Evolutionary conservation across 2,329 filamentous ascomycete species (phyloP).

Genomic region (Aspergillus awamori): DNA sequence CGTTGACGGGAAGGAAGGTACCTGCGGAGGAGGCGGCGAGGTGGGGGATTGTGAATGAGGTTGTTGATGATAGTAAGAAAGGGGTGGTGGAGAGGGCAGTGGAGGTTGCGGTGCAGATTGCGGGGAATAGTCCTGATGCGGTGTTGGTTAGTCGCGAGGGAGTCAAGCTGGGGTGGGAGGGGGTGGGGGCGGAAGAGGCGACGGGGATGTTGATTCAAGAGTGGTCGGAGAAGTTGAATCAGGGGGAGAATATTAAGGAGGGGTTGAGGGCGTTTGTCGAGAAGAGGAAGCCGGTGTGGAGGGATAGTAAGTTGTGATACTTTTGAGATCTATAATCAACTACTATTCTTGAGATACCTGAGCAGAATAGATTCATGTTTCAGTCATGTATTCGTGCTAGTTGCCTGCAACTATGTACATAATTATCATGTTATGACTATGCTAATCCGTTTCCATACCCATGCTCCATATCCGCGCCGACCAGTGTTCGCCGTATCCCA

Average conservation of each 20-base stretch:
- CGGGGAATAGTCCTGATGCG: slow-evolving; percentile 71
- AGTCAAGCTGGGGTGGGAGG: slow-evolving; percentile 72
- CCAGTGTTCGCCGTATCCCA: slow-evolving; percentile 37
- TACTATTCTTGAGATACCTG: not conserved
- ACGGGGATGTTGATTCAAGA: slow-evolving; percentile 61
- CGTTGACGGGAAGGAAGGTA: slow-evolving; percentile 65
- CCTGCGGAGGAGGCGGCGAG: slow-evolving; percentile 60
- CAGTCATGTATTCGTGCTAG: slow-evolving; percentile 13
- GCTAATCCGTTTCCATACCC: slow-evolving; percentile 21
- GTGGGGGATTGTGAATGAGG: slow-evolving; percentile 72
- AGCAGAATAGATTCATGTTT: not conserved
- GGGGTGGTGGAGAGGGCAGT: slow-evolving; percentile 52
- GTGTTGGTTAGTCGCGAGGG: slow-evolving; percentile 75
- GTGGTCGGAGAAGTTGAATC: slow-evolving; percentile 63
- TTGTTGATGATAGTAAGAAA: slow-evolving; percentile 36
- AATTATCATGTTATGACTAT: slow-evolving; percentile 24
- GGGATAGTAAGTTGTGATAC: slow-evolving; percentile 41
- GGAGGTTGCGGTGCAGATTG: slow-evolving; percentile 62
- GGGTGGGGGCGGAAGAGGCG: slow-evolving; percentile 64
- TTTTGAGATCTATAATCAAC: not conserved
- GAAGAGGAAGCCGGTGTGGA: slow-evolving; percentile 70
- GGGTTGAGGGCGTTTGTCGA: slow-evolving; percentile 76
- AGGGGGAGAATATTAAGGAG: slow-evolving; percentile 73
- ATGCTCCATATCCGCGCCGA: slow-evolving; percentile 30
- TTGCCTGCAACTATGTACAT: slow-evolving; percentile 25